phyloP scores from a whole-genome alignment of 495 filamentous ascomycete species.

The Penicillium mononematosum region DNA sequence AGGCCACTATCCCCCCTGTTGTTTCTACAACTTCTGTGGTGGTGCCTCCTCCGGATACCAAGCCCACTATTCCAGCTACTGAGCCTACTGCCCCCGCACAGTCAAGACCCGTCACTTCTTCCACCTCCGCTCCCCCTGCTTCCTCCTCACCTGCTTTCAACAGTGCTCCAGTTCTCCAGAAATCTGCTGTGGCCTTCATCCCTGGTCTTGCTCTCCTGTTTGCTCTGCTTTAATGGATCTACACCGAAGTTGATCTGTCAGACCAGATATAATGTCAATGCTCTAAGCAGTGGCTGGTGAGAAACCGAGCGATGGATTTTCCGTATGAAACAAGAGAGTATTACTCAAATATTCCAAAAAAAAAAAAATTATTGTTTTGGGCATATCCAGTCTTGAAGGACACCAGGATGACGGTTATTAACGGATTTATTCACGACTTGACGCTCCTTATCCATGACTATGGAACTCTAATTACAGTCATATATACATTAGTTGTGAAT shows the following conservation, averaged over 20 bases:
- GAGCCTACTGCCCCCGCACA: constrained; percentile 12
- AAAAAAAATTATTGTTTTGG: constrained; percentile 19
- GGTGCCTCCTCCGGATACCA: neutral
- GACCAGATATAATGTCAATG: neutral
- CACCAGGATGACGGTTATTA: constrained; percentile 15
- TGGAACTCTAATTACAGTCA: constrained; percentile 12
- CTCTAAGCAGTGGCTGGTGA: neutral
- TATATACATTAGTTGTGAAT: constrained; percentile 5
- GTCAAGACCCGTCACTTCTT: constrained; percentile 8
- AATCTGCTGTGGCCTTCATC: constrained; percentile 20
- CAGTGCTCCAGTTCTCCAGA: constrained; percentile 25
- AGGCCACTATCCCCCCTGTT: constrained; percentile 2
- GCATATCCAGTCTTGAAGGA: constrained; percentile 3
- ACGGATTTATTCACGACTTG: constrained; percentile 10
- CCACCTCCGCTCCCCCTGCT: constrained; percentile 15
- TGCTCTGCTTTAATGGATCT: constrained; percentile 18
- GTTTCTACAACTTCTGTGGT: constrained; percentile 1
- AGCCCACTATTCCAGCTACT: constrained; percentile 3
- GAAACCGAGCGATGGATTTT: neutral
- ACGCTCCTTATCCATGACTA: constrained; percentile 13
- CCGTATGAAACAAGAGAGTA: neutral
- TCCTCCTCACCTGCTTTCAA: constrained; percentile 22
- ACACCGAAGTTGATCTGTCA: neutral
- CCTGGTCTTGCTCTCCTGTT: constrained; percentile 22
- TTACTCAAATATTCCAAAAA: neutral